Conservation (phyloP, 1,284 basidiomycete species). For the Ganoderma meredithae region DNA sequence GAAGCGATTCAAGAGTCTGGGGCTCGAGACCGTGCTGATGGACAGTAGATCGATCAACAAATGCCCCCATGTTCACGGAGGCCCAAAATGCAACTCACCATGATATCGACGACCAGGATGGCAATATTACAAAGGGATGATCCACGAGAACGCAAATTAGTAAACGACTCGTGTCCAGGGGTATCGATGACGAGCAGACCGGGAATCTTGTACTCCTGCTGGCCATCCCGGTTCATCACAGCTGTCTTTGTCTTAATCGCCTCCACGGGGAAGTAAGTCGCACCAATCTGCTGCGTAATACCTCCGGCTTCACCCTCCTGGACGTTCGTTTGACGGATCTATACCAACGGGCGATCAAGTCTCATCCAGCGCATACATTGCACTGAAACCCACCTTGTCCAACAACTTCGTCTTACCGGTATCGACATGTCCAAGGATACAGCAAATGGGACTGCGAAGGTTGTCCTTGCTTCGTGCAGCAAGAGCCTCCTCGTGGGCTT, state of each 20-base stretch:
- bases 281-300: conserved; percentile 99
- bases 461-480: conserved; percentile 91
- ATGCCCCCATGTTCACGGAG: not conserved
- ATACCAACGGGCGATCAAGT: conserved; percentile 13
- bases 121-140: conserved; percentile 99
- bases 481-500: conserved; percentile 87
- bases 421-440: conserved; percentile 99
- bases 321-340: conserved; percentile 99
- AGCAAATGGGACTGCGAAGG: conserved; percentile 96
- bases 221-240: conserved; percentile 90
- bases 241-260: conserved; percentile 94
- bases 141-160: conserved; percentile 95
- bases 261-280: conserved; percentile 99
- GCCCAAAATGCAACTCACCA: conserved; percentile 58
- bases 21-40: conserved; percentile 93
- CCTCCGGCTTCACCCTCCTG: conserved; percentile 99
- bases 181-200: conserved; percentile 98
- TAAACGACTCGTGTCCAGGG: conserved; percentile 99
- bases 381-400: conserved; percentile 77
- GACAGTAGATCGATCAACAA: conserved; percentile 27
- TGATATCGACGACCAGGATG: conserved; percentile 98
- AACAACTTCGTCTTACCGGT: conserved; percentile 99
- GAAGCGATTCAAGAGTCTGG: conserved; percentile 96
- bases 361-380: not conserved
- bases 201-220: conserved; percentile 95